Evolutionary conservation across 2,329 filamentous ascomycete species (phyloP).

Genomic region (Penicillium glabrum): DNA sequence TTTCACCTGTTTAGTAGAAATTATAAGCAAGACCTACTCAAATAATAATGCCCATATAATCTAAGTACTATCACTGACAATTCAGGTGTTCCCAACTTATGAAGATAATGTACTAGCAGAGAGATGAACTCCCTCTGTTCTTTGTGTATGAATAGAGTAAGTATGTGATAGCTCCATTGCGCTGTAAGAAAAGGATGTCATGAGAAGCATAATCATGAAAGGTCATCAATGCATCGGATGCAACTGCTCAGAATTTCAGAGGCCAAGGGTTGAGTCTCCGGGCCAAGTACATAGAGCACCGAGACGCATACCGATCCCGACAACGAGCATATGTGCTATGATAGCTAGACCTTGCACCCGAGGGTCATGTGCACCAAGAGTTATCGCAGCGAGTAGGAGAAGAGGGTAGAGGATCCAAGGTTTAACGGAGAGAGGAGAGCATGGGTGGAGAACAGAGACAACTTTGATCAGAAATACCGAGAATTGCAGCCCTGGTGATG

Average conservation of each 20-base stretch:
- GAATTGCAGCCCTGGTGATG: constrained; percentile 52
- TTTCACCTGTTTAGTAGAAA: constrained; percentile 9
- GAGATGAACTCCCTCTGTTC: neutral
- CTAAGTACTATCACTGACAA: neutral
- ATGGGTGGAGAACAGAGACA: constrained; percentile 63
- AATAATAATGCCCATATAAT: neutral
- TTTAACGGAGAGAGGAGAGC: constrained; percentile 69
- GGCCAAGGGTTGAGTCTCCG: neutral
- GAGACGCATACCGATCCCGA: constrained; percentile 42
- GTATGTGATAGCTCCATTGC: neutral
- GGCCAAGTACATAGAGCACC: constrained; percentile 35
- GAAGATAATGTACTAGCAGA: neutral
- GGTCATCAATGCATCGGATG: neutral
- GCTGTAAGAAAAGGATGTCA: neutral
- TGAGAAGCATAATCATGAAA: neutral
- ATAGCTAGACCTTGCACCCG: constrained; percentile 44
- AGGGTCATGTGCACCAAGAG: constrained; percentile 47
- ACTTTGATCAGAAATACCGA: constrained; percentile 69
- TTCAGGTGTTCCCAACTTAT: neutral
- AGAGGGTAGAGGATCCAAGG: constrained; percentile 66
- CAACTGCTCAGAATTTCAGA: neutral
- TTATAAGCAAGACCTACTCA: constrained; percentile 5
- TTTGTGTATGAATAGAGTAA: neutral
- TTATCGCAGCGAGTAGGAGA: constrained; percentile 66
- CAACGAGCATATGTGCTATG: constrained; percentile 48